Evolutionary conservation across 176 grass and related monocot genomes (phyloP), one percentile per base, ranked within the genome.

Genomic region (Avena insularis): DNA sequence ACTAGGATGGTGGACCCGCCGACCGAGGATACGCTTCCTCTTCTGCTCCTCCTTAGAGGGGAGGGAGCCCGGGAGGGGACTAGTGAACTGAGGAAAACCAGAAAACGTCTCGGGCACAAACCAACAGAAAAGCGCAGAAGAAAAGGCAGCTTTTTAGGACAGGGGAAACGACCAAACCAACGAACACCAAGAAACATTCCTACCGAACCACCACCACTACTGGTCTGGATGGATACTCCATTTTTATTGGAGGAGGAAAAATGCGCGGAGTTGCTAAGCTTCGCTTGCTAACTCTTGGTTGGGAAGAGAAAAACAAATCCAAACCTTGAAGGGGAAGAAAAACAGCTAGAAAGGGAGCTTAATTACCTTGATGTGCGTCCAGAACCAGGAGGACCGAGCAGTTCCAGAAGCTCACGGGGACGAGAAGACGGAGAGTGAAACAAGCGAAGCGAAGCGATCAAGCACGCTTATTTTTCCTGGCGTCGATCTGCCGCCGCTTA

Each of bases 121-220:
- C 74, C 20, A 67, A 78, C 84, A 78, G 84, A 85, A 40, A 66
- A 85, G 61, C 73, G 75, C 81, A 79, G 21, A 79, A 84, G 67
- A 84, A 65, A 83, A 87, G 74, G 76, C 85, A 87, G 89, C 67
- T 87, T 91, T 91, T 84, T 64, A 87, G 89, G 89, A 60, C 81
- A 73, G 83, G 76, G 68, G 68, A 75, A 87, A 84, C 47, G 85
- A 87, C 85, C 80, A 38, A 74, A 83, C 85, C 80, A 84, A 40
- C 64, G 64, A 67, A 67, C 80, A 63, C 16, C 80, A 57, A 71
- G 20, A 82, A 73, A 87, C 85, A 87, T 87, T 90, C 74, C 66
- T 38, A 87, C 50, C 48, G 36, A 83, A 84, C 75, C 79, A 19
- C n/a, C 51, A 54, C 67, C 36, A 40, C 86, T 6, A 76, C 71